Percentiles rank a stretch among this genome's conserved stretches.
Conservation (phyloP, 441 rosid species). For the Iberis amara region DNA sequence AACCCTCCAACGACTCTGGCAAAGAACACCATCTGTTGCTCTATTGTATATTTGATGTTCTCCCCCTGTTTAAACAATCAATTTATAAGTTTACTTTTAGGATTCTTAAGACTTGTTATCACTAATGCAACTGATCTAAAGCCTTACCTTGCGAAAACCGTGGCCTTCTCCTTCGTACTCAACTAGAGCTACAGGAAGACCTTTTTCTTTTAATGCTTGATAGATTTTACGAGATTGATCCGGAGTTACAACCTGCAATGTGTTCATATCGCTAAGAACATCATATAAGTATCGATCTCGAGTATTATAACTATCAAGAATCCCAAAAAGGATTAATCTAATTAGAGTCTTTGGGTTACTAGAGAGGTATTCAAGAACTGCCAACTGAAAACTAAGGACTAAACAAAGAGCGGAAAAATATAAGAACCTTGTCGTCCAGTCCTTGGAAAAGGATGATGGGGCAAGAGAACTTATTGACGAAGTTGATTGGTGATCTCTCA, state of each 20-base stretch:
- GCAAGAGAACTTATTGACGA: conserved; percentile 71
- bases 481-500: conserved; percentile 81
- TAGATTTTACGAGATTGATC: conserved; percentile 80
- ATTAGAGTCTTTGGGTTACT: neutral
- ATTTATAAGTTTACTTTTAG: neutral
- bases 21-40: conserved; percentile 81
- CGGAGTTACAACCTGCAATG: conserved; percentile 67
- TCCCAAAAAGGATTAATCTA: conserved; percentile 4
- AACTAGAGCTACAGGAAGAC: conserved; percentile 84
- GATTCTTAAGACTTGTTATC: conserved; percentile 1
- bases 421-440: conserved; percentile 75
- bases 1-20: conserved; percentile 64
- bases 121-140: conserved; percentile 3
- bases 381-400: neutral
- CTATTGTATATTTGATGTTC: conserved; percentile 80
- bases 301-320: neutral
- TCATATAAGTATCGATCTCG: neutral
- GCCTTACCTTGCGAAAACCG: conserved; percentile 77
- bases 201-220: conserved; percentile 68
- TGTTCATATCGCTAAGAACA: neutral
- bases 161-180: conserved; percentile 92
- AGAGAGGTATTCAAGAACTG: neutral
- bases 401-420: neutral
- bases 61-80: conserved; percentile 50
- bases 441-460: conserved; percentile 93